Evolutionary conservation across 139 green algal genomes (phyloP), one percentile per base, ranked within the genome.

Genomic region (Chlorella sorokiniana): DNA sequence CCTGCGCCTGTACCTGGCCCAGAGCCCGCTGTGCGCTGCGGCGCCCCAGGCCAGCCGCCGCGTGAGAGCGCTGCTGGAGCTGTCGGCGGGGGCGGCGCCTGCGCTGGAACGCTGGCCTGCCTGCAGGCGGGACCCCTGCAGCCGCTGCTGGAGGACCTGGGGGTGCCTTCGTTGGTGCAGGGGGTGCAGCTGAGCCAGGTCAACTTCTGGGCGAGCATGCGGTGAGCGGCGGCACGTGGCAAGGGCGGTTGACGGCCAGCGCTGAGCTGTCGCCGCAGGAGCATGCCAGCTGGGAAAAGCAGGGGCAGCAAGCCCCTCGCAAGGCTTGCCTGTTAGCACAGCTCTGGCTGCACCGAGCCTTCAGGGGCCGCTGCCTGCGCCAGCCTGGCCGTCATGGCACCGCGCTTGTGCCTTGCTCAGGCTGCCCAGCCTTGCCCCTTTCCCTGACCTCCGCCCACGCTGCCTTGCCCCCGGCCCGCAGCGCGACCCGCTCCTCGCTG

Each of bases 401-500:
- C n/a, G n/a, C n/a, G n/a, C n/a, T n/a, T n/a, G n/a, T n/a, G n/a
- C n/a, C n/a, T n/a, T n/a, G n/a, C n/a, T n/a, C n/a, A 10, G 59
- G 7, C 25, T 31, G 59, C 59, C 9, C 22, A 65, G 22, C 22
- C 25, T n/a, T 31, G 22, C 25, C 11, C 59, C 59, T 65, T 42
- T n/a, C 31, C 42, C 11, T 41, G n/a, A 11, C 5, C 63, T 69
- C n/a, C n/a, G n/a, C n/a, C n/a, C n/a, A n/a, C n/a, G n/a, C n/a
- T n/a, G n/a, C n/a, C n/a, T n/a, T n/a, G n/a, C n/a, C n/a, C n/a
- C n/a, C n/a, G n/a, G n/a, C n/a, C n/a, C n/a, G 71, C 71, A 67
- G 48, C 7, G 27, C 38, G 27, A 81, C 88, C 33, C 82, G 85
- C 20, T 91, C 86, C 73, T 94, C 87, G 67, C 79, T 92, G 18